Percentiles rank a stretch among this genome's conserved stretches.
These are phyloP conservation scores for Termitomyces sp. DNA, from an alignment of 768 basidiomycete genomes.

Conservation along the genomic window DNA sequence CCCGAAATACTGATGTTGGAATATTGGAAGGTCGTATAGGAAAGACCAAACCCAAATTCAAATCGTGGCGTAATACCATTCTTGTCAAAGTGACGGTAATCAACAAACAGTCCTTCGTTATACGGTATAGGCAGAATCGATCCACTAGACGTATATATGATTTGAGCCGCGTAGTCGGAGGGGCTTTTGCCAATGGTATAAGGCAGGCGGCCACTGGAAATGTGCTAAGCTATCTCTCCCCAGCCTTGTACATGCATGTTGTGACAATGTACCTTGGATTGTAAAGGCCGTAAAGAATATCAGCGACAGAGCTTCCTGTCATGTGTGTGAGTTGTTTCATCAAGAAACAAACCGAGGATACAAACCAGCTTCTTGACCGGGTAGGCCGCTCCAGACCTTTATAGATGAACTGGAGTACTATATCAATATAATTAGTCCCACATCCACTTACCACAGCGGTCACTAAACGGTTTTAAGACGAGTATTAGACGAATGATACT, in stretches of 20 bases:
- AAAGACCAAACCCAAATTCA: slow-evolving; percentile 48
- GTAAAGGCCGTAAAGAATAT: slow-evolving; percentile 54
- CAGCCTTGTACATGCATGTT: neutral
- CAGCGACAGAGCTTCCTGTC: slow-evolving; percentile 48
- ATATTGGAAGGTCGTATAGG: slow-evolving; percentile 55
- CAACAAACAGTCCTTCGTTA: slow-evolving; percentile 51
- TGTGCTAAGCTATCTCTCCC: neutral
- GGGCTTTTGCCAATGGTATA: slow-evolving; percentile 50
- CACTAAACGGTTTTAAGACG: slow-evolving; percentile 15
- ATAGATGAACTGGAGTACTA: neutral
- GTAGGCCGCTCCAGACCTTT: slow-evolving; percentile 48
- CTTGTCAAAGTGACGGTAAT: slow-evolving; percentile 54
- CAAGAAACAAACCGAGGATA: neutral
- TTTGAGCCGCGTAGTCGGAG: slow-evolving; percentile 53
- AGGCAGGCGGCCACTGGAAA: slow-evolving; percentile 35
- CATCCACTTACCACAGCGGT: slow-evolving; percentile 31
- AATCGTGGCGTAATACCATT: slow-evolving; percentile 40
- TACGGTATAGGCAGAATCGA: slow-evolving; percentile 47
- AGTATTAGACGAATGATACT: neutral
- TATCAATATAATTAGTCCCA: neutral
- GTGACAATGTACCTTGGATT: slow-evolving; percentile 43
- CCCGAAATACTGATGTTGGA: slow-evolving; percentile 37
- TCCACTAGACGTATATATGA: slow-evolving; percentile 30
- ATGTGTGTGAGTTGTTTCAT: neutral
- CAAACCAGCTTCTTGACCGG: slow-evolving; percentile 59